phyloP scores from a whole-genome alignment of 805 yeast species.

The Wickerhamiella dianesei region DNA sequence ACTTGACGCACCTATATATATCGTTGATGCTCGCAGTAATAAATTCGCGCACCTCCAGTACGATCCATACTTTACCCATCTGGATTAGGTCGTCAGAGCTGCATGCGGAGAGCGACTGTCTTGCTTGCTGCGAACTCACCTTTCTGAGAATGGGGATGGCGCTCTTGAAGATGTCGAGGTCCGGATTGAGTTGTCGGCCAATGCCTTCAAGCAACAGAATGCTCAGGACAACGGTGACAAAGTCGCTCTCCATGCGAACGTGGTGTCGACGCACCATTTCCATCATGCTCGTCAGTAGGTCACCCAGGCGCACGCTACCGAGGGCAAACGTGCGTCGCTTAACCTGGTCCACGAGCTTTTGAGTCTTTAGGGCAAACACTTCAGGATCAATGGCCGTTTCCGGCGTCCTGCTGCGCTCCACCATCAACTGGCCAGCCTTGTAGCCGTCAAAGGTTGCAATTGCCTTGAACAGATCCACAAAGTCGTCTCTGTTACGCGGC shows the following conservation, averaged over 20 bases:
- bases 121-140: constrained; percentile 41
- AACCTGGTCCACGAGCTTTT: constrained; percentile 64
- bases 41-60: constrained; percentile 76
- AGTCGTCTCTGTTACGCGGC: constrained; percentile 62
- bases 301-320: constrained; percentile 87
- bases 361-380: constrained; percentile 76
- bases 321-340: constrained; percentile 81
- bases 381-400: constrained; percentile 79
- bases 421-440: constrained; percentile 88
- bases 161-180: constrained; percentile 86
- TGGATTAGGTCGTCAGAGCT: constrained; percentile 40
- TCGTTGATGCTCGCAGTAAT: constrained; percentile 72
- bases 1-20: constrained; percentile 41
- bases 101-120: constrained; percentile 31
- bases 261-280: constrained; percentile 88
- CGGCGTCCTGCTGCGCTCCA: constrained; percentile 88
- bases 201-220: constrained; percentile 85
- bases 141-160: constrained; percentile 76
- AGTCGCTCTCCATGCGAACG: constrained; percentile 96
- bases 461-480: constrained; percentile 78
- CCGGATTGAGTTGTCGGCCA: constrained; percentile 87
- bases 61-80: constrained; percentile 84
- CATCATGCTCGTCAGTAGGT: constrained; percentile 70
- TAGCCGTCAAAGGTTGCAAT: constrained; percentile 88
- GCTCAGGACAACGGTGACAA: constrained; percentile 89